These are phyloP conservation scores for Collybia mongolica DNA, from an alignment of 768 basidiomycete species.

Conservation along the genomic window DNA sequence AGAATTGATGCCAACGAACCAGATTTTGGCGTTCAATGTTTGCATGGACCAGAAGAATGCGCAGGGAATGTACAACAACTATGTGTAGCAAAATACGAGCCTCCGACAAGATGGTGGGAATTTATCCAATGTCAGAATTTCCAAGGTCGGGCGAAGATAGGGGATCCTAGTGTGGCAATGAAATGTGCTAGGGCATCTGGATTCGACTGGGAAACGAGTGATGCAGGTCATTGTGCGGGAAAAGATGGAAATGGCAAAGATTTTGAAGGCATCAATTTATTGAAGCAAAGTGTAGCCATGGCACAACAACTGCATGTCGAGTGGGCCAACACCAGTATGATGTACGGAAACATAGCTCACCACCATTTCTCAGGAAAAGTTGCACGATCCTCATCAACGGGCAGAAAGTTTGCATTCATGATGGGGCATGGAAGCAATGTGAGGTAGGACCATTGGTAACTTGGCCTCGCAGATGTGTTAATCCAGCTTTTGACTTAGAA, in stretches of 20 bases:
- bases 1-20: slow-evolving; percentile 66
- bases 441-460: slow-evolving; percentile 42
- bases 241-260: slow-evolving; percentile 61
- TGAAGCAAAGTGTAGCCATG: slow-evolving; percentile 56
- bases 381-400: slow-evolving; percentile 83
- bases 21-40: slow-evolving; percentile 78
- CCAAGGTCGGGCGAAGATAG: slow-evolving; percentile 60
- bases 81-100: slow-evolving; percentile 66
- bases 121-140: slow-evolving; percentile 83
- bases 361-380: slow-evolving; percentile 56
- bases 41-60: slow-evolving; percentile 82
- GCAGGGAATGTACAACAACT: slow-evolving; percentile 88
- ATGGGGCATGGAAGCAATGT: slow-evolving; percentile 77
- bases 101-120: slow-evolving; percentile 69
- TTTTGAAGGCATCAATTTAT: slow-evolving; percentile 59
- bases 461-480: not conserved
- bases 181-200: slow-evolving; percentile 63
- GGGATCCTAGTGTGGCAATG: slow-evolving; percentile 59
- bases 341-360: not conserved
- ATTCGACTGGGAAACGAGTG: slow-evolving; percentile 67
- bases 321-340: slow-evolving; percentile 34
- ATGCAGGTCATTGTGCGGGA: slow-evolving; percentile 58
- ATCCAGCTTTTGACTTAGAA: slow-evolving; percentile 38
- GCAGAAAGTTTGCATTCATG: slow-evolving; percentile 69
- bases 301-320: slow-evolving; percentile 49